phyloP scores from a whole-genome alignment of 2,329 filamentous ascomycete genomes.

The Dactylonectria macrodidyma region DNA sequence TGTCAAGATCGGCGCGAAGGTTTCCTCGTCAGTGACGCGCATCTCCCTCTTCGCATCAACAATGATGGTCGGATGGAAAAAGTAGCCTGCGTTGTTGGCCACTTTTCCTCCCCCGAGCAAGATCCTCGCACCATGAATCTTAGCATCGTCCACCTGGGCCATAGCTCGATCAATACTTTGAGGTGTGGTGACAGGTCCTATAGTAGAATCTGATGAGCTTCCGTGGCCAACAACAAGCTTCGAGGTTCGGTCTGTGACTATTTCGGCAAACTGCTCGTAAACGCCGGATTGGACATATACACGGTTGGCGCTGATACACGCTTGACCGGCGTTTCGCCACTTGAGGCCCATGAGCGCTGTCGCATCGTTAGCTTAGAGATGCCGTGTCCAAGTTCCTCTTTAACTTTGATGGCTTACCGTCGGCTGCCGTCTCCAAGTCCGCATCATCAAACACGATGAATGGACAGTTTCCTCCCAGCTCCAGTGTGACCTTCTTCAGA shows the following conservation, averaged over 20 bases:
- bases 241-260: slow-evolving; percentile 2
- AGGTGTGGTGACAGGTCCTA: slow-evolving; percentile 36
- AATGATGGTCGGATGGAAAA: slow-evolving; percentile 39
- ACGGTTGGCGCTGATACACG: slow-evolving; percentile 75
- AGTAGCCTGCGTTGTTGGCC: slow-evolving; percentile 25
- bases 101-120: slow-evolving; percentile 18
- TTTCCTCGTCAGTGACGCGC: slow-evolving; percentile 32
- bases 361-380: neutral
- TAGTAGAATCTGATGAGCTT: slow-evolving; percentile 19
- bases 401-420: neutral
- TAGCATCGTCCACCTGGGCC: slow-evolving; percentile 32
- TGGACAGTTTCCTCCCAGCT: slow-evolving; percentile 79
- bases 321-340: slow-evolving; percentile 79
- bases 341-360: slow-evolving; percentile 67
- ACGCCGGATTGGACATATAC: slow-evolving; percentile 72
- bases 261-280: slow-evolving; percentile 60
- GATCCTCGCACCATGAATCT: slow-evolving; percentile 18
- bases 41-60: slow-evolving; percentile 22
- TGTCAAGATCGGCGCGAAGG: slow-evolving; percentile 32
- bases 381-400: neutral
- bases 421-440: slow-evolving; percentile 72
- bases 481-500: slow-evolving; percentile 77
- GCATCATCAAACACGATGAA: slow-evolving; percentile 79
- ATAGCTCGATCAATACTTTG: slow-evolving; percentile 26
- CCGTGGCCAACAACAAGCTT: slow-evolving; percentile 29